phyloP scores from a whole-genome alignment of 257 asterid genomes.

The Rehmannia glutinosa region DNA sequence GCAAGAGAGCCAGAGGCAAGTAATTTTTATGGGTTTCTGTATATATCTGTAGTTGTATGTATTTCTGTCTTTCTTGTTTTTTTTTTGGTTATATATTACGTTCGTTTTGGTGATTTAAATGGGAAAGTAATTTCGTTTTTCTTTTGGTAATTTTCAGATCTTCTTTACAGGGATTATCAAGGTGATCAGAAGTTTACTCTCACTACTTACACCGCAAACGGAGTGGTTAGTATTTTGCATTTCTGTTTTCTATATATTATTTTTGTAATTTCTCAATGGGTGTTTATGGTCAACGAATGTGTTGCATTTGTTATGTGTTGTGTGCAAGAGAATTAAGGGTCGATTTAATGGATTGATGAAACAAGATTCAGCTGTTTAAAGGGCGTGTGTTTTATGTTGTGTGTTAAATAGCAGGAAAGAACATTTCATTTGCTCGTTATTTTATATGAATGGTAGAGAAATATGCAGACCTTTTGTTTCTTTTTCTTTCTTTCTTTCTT shows the following conservation, averaged over 20 bases:
- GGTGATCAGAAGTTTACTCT: constrained; percentile 57
- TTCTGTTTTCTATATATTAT: not conserved
- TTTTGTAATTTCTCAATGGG: not conserved
- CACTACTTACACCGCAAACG: constrained; percentile 48
- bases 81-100: not conserved
- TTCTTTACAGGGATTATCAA: constrained; percentile 56
- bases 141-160: constrained; percentile 34
- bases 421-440: not conserved
- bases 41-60: not conserved
- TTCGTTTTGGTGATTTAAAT: not conserved
- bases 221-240: constrained; percentile 36
- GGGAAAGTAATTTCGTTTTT: not conserved
- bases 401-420: not conserved
- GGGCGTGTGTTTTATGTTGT: not conserved
- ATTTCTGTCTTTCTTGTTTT: not conserved
- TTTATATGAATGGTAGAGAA: not conserved
- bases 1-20: constrained; percentile 59
- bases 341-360: constrained; percentile 2
- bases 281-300: not conserved
- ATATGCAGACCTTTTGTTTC: no score
- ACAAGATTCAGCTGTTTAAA: constrained; percentile 3
- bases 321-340: constrained; percentile 4
- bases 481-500: no score
- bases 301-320: not conserved
- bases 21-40: not conserved